Evolutionary conservation across 2,329 filamentous ascomycete species (phyloP), one percentile per base, ranked within the genome.

Genomic region (Gaeumannomyces sp.): DNA sequence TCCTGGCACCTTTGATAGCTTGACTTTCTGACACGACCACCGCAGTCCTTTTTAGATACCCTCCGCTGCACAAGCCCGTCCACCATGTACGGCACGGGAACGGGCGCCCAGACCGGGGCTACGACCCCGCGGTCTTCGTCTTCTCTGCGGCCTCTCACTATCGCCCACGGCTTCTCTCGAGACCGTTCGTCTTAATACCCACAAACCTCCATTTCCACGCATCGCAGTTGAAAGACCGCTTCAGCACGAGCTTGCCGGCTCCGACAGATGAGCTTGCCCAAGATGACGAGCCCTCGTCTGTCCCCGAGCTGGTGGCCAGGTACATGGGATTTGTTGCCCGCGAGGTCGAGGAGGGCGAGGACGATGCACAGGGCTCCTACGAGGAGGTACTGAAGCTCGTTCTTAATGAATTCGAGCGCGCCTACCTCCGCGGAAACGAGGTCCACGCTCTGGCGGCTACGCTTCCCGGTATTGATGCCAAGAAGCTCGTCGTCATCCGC

Each of bases 261-360:
- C 91, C 95, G 65, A 99, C 96, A 75, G 95, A 99, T 76, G 95
- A 99, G 82, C 87, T 98, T 69, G 96, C 95, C 67, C 93, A 94
- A 76, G 96, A 99, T 82, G 95, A 99, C 72, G 96, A 99, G 82
- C 95, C 95, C n/a, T 98, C 95, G 53, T 99, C 96, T 29, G 88
- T 93, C 60, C 82, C 92, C 59, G 95, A 99, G 81, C 84, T 99
- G 67, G 92, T 99, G 38, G 93, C 92, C 67, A 88, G 94, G 76
- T 99, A 96, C 79, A 88, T 99, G 75, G 93, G 92, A 71, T 96
- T 92, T 75, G 85, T 97, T 67, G 93, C 94, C 69, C 82, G 86
- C 68, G 91, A 97, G 80, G 90, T 97, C 56, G 92, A 97, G 64
- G 91, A 96, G 72, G 93, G 92, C 65, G 95, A 98, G 74, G 94